These are phyloP conservation scores for Cordyceps pruinosa DNA, from an alignment of 2,329 filamentous ascomycete genomes.

Conservation along the genomic window DNA sequence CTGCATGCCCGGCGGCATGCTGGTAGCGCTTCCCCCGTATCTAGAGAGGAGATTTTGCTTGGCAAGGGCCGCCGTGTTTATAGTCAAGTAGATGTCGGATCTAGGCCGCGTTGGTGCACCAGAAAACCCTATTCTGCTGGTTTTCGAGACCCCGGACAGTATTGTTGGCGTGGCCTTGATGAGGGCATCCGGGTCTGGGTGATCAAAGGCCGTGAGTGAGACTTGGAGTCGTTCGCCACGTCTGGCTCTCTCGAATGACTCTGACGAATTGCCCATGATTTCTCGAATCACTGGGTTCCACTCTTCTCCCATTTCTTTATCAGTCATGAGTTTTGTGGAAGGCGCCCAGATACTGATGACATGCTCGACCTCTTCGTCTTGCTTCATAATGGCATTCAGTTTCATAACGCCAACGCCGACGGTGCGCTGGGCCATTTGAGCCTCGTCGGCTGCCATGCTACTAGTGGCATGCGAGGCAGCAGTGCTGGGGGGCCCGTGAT, in stretches of 20 bases:
- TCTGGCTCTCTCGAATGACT: conserved; percentile 65
- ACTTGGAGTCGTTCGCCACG: conserved; percentile 72
- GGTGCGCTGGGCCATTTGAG: conserved; percentile 42
- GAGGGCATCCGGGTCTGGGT: conserved; percentile 69
- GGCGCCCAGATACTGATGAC: conserved; percentile 73
- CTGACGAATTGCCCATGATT: conserved; percentile 65
- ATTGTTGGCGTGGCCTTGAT: conserved; percentile 84
- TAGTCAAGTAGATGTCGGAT: conserved; percentile 90
- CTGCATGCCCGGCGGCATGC: conserved; percentile 54
- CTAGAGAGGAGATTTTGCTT: conserved; percentile 64
- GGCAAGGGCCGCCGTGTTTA: conserved; percentile 71
- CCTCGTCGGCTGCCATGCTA: conserved; percentile 18
- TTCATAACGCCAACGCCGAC: conserved; percentile 73
- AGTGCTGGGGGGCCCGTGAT: conserved; percentile 44
- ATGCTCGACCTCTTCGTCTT: conserved; percentile 65
- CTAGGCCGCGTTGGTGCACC: conserved; percentile 81
- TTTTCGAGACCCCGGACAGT: conserved; percentile 72
- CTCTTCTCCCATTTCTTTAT: conserved; percentile 51
- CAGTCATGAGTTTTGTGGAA: conserved; percentile 43
- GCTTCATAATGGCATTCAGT: conserved; percentile 67
- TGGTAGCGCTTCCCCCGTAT: conserved; percentile 65
- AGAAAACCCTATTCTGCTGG: conserved; percentile 86
- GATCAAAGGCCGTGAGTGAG: conserved; percentile 69
- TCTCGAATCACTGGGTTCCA: conserved; percentile 69
- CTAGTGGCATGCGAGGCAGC: conserved; percentile 46